Percentiles rank a stretch among this genome's conserved stretches.
Evolutionary conservation across 2,329 filamentous ascomycete species (phyloP).

Genomic region (Aspergillus sp.): DNA sequence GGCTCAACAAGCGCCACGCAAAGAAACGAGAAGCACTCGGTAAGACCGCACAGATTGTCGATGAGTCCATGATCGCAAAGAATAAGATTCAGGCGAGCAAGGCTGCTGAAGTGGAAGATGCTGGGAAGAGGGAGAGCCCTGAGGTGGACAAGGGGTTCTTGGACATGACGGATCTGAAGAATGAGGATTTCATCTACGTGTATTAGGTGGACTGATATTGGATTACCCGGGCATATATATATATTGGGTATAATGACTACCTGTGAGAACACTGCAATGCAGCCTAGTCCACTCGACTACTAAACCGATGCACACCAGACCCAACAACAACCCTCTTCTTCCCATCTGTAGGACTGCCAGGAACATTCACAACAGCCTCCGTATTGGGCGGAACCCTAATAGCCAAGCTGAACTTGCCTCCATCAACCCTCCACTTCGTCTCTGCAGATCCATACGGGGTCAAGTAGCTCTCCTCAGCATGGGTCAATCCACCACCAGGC

Average conservation of each 20-base stretch:
- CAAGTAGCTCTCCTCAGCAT: neutral
- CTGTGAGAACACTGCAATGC: too few species aligned
- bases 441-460: neutral
- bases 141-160: conserved; percentile 15
- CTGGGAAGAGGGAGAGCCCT: neutral
- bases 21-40: conserved; percentile 30
- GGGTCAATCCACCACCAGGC: conserved; percentile 25
- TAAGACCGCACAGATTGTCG: conserved; percentile 28
- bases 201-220: conserved; percentile 4
- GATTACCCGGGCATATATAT: too few species aligned
- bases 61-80: conserved; percentile 37
- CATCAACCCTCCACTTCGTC: neutral
- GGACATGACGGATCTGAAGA: conserved; percentile 18
- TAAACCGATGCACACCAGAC: conserved; percentile 1
- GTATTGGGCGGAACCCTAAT: conserved; percentile 5
- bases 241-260: too few species aligned
- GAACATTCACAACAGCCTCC: conserved; percentile 1
- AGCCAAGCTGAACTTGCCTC: neutral
- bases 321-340: neutral
- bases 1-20: conserved; percentile 32
- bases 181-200: conserved; percentile 22
- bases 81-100: conserved; percentile 9
- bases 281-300: neutral
- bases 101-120: conserved; percentile 11
- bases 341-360: neutral